Conservation (phyloP, 768 basidiomycete species). For the Termitomyces sp. region DNA sequence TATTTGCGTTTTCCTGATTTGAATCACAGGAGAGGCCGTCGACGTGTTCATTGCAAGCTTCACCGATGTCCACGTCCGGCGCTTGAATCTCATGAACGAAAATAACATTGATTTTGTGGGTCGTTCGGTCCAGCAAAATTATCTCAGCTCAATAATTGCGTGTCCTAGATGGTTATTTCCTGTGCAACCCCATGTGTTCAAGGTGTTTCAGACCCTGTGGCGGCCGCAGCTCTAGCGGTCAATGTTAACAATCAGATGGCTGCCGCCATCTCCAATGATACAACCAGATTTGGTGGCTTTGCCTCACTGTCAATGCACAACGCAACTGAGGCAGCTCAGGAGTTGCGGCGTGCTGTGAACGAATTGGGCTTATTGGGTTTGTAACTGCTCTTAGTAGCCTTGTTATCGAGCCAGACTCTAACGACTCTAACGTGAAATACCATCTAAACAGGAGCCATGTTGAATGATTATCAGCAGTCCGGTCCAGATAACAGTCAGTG, state of each 20-base stretch:
- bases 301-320: constrained; percentile 40
- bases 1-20: neutral
- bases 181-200: constrained; percentile 34
- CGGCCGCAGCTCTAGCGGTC: constrained; percentile 28
- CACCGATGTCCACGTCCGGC: constrained; percentile 33
- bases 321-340: constrained; percentile 32
- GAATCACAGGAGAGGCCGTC: constrained; percentile 22
- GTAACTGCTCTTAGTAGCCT: neutral
- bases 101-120: constrained; percentile 33
- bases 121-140: neutral
- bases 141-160: neutral
- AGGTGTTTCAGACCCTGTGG: constrained; percentile 27
- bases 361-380: constrained; percentile 35
- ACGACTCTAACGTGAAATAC: neutral
- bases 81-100: constrained; percentile 29
- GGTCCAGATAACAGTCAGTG: constrained; percentile 30
- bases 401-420: neutral
- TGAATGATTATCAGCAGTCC: constrained; percentile 41
- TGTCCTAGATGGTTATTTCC: constrained; percentile 32
- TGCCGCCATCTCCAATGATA: constrained; percentile 31
- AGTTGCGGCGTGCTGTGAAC: constrained; percentile 32
- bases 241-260: constrained; percentile 32
- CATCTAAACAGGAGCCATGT: constrained; percentile 23
- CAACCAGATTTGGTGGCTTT: constrained; percentile 35
- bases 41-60: constrained; percentile 27